These are phyloP conservation scores for Prillingera fragicola DNA, from an alignment of 1,284 basidiomycete genomes.

Conservation along the genomic window DNA sequence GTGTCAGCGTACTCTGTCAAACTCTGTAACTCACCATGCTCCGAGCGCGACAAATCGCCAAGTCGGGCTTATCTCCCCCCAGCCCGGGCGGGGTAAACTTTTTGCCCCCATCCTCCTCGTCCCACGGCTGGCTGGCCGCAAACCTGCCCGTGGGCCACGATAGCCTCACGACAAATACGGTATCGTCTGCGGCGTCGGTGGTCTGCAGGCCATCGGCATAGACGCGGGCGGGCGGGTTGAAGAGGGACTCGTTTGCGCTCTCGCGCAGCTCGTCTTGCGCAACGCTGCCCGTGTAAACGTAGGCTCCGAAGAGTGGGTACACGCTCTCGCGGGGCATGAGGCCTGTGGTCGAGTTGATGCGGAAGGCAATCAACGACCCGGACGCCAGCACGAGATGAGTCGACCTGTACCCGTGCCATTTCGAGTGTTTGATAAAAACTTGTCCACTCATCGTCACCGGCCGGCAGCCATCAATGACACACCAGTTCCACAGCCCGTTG, in stretches of 20 bases:
- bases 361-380: conserved; percentile 38
- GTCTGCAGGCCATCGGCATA: conserved; percentile 46
- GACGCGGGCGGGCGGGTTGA: conserved; percentile 29
- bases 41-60: conserved; percentile 41
- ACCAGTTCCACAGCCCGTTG: conserved; percentile 45
- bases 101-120: conserved; percentile 13
- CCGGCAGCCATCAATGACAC: conserved; percentile 41
- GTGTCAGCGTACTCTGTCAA: background rate
- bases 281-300: conserved; percentile 44
- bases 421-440: conserved; percentile 36
- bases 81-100: conserved; percentile 25
- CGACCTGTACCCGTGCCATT: conserved; percentile 37
- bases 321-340: conserved; percentile 28
- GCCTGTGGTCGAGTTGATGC: conserved; percentile 22
- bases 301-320: conserved; percentile 44
- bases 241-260: conserved; percentile 15
- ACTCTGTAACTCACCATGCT: conserved; percentile 36
- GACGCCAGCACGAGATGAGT: conserved; percentile 33
- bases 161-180: conserved; percentile 38
- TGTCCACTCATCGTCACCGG: conserved; percentile 33
- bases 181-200: conserved; percentile 42
- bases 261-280: conserved; percentile 39
- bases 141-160: conserved; percentile 17
- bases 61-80: conserved; percentile 22
- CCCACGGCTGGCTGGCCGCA: conserved; percentile 32